A percentile compares a stretch with the other conserved stretches of the same genome.
phyloP scores from a whole-genome alignment of 2,329 filamentous ascomycete genomes.

The Hypocreales sp. region DNA sequence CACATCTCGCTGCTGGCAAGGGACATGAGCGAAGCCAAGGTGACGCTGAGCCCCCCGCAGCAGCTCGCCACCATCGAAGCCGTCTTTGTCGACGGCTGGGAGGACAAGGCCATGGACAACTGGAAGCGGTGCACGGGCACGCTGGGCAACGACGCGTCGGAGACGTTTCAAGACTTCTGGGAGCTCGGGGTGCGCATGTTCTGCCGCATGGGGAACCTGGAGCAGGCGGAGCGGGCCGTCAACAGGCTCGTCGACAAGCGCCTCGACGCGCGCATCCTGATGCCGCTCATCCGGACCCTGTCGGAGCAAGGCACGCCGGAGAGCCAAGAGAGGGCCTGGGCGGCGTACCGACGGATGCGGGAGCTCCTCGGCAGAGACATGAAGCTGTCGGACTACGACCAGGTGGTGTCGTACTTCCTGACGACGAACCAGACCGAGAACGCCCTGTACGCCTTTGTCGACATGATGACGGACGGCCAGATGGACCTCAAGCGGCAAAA shows the following conservation, averaged over 20 bases:
- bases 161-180: conserved; percentile 40
- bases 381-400: conserved; percentile 61
- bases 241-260: conserved; percentile 34
- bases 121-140: conserved; percentile 44
- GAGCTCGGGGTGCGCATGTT: conserved; percentile 52
- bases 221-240: conserved; percentile 40
- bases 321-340: conserved; percentile 44
- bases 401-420: conserved; percentile 56
- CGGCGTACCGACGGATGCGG: conserved; percentile 49
- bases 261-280: conserved; percentile 38
- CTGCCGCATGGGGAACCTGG: conserved; percentile 39
- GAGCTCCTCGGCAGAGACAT: conserved; percentile 42
- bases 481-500: conserved; percentile 29
- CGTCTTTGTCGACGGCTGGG: conserved; percentile 46
- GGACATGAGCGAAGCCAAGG: conserved; percentile 47
- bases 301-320: conserved; percentile 33
- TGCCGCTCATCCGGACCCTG: conserved; percentile 57
- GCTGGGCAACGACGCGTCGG: conserved; percentile 28
- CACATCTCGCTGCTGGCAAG: conserved; percentile 47
- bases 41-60: conserved; percentile 38
- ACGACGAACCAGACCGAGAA: conserved; percentile 46
- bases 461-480: conserved; percentile 64
- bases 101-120: conserved; percentile 41
- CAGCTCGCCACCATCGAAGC: conserved; percentile 54
- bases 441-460: conserved; percentile 64